These are phyloP conservation scores for Prunus campanulata DNA, from an alignment of 306 rosid species.

Conservation along the genomic window DNA sequence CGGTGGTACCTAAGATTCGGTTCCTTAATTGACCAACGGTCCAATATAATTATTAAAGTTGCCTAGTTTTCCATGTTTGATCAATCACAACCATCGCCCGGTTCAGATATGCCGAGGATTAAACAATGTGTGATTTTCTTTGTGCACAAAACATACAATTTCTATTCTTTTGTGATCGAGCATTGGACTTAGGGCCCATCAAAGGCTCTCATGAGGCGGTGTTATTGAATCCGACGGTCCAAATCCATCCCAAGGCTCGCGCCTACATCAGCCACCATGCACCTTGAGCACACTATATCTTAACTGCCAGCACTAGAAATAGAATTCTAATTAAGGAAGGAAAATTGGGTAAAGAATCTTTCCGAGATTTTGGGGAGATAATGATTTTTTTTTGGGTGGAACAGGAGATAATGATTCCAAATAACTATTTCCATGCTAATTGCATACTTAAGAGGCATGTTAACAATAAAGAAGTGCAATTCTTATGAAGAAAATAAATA, in stretches of 20 bases:
- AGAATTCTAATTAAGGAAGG: conserved; percentile 2
- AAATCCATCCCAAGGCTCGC: background rate
- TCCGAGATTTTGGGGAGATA: background rate
- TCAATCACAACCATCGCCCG: background rate
- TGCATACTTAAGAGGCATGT: too few species aligned
- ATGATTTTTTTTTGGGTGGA: too few species aligned
- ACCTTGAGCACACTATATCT: background rate
- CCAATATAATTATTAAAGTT: background rate
- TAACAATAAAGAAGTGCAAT: background rate
- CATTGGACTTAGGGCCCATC: background rate
- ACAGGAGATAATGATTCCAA: background rate
- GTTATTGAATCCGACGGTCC: background rate
- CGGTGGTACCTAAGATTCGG: background rate
- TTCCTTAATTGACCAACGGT: background rate
- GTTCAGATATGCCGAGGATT: background rate
- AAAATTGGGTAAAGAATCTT: background rate
- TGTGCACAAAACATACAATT: background rate
- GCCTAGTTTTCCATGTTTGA: background rate
- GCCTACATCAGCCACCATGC: conserved; percentile 8
- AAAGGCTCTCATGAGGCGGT: background rate
- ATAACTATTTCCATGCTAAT: background rate
- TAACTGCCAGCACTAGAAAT: background rate
- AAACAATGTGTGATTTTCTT: too few species aligned
- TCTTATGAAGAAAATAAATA: background rate
- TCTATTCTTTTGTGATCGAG: background rate